Evolutionary conservation across 2,329 filamentous ascomycete genomes (phyloP).

Genomic region (Cordyceps tenuipes): DNA sequence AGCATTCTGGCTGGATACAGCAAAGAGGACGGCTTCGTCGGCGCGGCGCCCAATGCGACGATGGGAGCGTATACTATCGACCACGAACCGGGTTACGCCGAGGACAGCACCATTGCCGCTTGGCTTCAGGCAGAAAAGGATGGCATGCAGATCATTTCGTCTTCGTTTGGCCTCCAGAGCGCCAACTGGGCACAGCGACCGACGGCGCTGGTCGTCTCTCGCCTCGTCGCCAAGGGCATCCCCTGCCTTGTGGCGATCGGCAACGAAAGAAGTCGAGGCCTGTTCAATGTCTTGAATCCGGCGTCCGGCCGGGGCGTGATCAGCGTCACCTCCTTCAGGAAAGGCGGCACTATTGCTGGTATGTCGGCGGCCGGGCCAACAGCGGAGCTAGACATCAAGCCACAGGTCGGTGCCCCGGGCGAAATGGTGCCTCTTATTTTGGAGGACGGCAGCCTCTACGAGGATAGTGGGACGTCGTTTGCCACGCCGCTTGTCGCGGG

Average conservation of each 20-base stretch:
- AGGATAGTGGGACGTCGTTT: conserved; percentile 48
- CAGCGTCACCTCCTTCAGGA: conserved; percentile 36
- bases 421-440: conserved; percentile 30
- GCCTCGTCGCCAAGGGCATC: conserved; percentile 45
- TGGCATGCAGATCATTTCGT: conserved; percentile 47
- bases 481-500: conserved; percentile 39
- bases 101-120: conserved; percentile 50
- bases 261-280: conserved; percentile 36
- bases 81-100: conserved; percentile 41
- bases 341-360: background rate
- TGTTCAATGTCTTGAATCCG: conserved; percentile 42
- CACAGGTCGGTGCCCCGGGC: conserved; percentile 39
- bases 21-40: conserved; percentile 44
- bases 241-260: conserved; percentile 44
- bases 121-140: conserved; percentile 52
- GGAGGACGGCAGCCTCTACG: conserved; percentile 35
- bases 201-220: conserved; percentile 40
- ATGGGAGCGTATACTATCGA: conserved; percentile 51
- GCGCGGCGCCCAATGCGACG: conserved; percentile 46
- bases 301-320: conserved; percentile 39
- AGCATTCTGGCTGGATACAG: conserved; percentile 54
- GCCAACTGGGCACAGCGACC: conserved; percentile 41
- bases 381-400: conserved; percentile 39
- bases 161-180: conserved; percentile 40
- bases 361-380: conserved; percentile 32